Base-by-base conservation (phyloP, 75 land plant species). In the Cupressus sempervirens region DNA sequence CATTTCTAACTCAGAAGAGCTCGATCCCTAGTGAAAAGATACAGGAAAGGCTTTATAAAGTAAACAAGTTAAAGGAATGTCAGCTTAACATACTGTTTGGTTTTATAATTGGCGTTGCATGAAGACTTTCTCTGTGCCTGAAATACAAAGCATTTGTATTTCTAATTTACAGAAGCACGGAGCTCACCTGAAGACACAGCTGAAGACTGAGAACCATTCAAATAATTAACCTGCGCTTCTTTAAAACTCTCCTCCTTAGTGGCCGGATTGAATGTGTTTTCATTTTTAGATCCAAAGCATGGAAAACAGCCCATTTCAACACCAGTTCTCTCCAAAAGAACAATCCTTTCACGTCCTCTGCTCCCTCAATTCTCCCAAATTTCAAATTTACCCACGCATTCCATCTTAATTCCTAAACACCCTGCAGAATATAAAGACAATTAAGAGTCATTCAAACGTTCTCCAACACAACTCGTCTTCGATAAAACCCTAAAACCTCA, bases 231-330 rank as follows among this genome's bases (percentile, higher is more conserved):
- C 46, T 77, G 43, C 26, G 12, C 80, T 26, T 77, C 48, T 46
- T 77, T 77, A 0, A 38, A 32, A 18, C 20, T 75, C 7, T 75
- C 76, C 16, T 4, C 11, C 76, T 36, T 75, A 75, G 1, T 77
- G 1, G 45, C 43, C 9, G 11, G 12, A 77, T 77, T 41, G 7
- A 26, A 23, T 56, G 10, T 30, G 30, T 81, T 73, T 62, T 75
- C 38, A 15, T 83, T 70, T 65, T 68, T 50, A n/a, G 83, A 62
- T 81, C 87, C 83, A 68, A 87, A 87, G 75, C 88, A 84, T 80
- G 88, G 82, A 81, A 87, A 87, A 84, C 88, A 87, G 83, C 86
- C 88, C 88, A 87, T 87, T 86, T 79, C 81, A 40, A 18, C 26
- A 7, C 80, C 80, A 41, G 46, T 7, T 1, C 43, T 26, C 40